These are phyloP conservation scores for Apostasia shenzhenica DNA, from an alignment of 106 monocot genomes.

Conservation along the genomic window DNA sequence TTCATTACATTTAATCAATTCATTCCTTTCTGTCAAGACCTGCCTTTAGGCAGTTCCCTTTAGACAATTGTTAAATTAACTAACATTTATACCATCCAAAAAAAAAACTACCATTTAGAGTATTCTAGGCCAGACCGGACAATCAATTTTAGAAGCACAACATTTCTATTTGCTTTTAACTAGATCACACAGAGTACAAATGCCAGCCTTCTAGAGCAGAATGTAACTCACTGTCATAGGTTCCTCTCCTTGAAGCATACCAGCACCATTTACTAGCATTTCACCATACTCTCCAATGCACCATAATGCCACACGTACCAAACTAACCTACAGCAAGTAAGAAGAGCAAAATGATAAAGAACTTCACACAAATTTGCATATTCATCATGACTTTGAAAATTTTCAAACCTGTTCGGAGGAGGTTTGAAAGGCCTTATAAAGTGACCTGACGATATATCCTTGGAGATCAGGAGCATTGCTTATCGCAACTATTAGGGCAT, in stretches of 20 bases:
- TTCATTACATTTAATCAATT: too few species aligned
- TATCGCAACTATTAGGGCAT: conserved; percentile 86
- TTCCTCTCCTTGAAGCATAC: conserved; percentile 71
- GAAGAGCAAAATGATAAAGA: not conserved
- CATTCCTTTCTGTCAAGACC: too few species aligned
- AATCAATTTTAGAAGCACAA: too few species aligned
- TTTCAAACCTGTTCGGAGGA: conserved; percentile 68
- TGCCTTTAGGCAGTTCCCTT: too few species aligned
- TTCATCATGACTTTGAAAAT: not conserved
- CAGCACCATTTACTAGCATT: conserved; percentile 76
- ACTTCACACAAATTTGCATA: not conserved
- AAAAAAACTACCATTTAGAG: too few species aligned
- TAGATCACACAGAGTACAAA: too few species aligned
- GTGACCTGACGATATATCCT: conserved; percentile 89
- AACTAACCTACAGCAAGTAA: conserved; percentile 55
- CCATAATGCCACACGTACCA: conserved; percentile 89
- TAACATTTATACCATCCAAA: too few species aligned
- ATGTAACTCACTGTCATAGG: conserved; percentile 70
- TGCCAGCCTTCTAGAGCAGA: not conserved
- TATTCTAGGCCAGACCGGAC: too few species aligned
- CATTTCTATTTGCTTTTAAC: too few species aligned
- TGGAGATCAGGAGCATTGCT: conserved; percentile 95
- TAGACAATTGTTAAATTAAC: too few species aligned
- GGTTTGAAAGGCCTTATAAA: conserved; percentile 72
- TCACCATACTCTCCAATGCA: conserved; percentile 99